Base-by-base conservation (phyloP, 148 eudicot genomes). In the Dianthus caryophyllus region DNA sequence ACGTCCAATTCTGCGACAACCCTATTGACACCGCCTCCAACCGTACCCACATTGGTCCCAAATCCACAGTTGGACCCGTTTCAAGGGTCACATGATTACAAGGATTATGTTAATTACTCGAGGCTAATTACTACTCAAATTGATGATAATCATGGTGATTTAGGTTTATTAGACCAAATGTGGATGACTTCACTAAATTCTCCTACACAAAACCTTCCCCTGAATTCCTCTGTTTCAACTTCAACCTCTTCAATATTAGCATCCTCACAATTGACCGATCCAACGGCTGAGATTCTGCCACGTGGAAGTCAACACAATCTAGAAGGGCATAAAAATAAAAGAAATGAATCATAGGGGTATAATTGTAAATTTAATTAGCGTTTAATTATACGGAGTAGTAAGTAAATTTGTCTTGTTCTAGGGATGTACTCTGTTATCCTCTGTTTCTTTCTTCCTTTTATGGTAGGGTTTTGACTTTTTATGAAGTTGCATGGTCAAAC, bases 51-150 rank as follows among this genome's bases (percentile, higher is more conserved):
- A 3, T 4, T 48, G 16, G 41, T 70, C 31, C 69, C 38, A 2
- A 70, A 65, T 41, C 78, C 51, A 29, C 47, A 74, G 27, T 20
- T 65, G 61, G 66, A 58, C 46, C 47, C 14, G 8, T 13, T 70
- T 9, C 66, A 70, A 20, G 61, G 24, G 18, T 4, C 74, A 21
- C 51, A 58, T 6, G 70, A 70, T 27, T 75, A 70, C 33, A 70
- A 50, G 31, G 78, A 75, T 75, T 75, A 75, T 65, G 12, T 75
- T 48, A 61, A 75, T 65, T 75, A 70, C 38, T 70, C 78, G 24
- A 70, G 74, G 61, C 9, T 75, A 64, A 65, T 75, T 50, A 38
- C 73, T 14, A 66, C 55, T 17, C 52, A 64, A 1, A 65, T 18
- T 57, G 50, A 49, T 9, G 66, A 20, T 65, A 66, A 65, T 58